These are phyloP conservation scores for Panellus pusillus DNA, from an alignment of 768 basidiomycete species.

Conservation along the genomic window DNA sequence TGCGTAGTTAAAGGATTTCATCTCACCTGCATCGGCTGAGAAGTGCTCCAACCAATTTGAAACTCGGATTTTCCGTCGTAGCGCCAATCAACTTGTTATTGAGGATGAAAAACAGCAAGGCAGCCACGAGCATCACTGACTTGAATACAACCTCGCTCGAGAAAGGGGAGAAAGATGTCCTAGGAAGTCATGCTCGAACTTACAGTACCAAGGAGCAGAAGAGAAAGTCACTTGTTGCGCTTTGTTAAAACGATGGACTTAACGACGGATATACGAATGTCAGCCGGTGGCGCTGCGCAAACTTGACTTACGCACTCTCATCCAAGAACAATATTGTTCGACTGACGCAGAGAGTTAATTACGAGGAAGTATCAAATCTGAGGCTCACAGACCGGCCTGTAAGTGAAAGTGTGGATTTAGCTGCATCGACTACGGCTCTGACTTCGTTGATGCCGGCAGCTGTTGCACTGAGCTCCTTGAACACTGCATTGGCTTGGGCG, in stretches of 20 bases:
- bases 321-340: conserved; percentile 77
- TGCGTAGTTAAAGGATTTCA: conserved; percentile 8
- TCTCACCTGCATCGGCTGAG: conserved; percentile 73
- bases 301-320: conserved; percentile 37
- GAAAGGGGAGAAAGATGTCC: conserved; percentile 80
- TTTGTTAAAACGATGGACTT: conserved; percentile 75
- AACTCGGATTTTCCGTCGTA: conserved; percentile 89
- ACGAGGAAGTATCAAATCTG: neutral
- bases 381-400: conserved; percentile 53
- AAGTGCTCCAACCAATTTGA: conserved; percentile 73
- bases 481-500: conserved; percentile 52
- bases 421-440: conserved; percentile 72
- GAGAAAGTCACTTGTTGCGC: conserved; percentile 55
- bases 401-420: conserved; percentile 60
- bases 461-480: conserved; percentile 81
- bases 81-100: conserved; percentile 61
- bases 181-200: conserved; percentile 27
- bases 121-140: conserved; percentile 29
- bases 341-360: conserved; percentile 32
- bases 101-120: neutral
- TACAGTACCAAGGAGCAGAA: neutral
- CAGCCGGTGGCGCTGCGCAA: neutral
- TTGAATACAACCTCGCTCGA: conserved; percentile 78
- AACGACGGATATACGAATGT: neutral
- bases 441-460: conserved; percentile 68